Conservation (phyloP, 805 yeast species). For the Spathaspora passalidarum region DNA sequence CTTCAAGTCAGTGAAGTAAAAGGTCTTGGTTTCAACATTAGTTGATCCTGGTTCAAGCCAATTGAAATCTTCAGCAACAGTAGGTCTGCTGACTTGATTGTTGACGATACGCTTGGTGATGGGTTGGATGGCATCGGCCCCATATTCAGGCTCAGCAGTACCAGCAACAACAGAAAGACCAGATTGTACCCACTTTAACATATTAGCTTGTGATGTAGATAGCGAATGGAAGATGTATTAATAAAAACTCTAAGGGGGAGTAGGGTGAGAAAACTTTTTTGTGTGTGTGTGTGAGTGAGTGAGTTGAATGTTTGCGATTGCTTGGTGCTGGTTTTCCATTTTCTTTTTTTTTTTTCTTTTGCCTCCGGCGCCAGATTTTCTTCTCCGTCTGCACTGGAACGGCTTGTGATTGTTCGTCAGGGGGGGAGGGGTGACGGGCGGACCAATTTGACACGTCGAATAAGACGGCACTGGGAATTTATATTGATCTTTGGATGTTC, state of each 20-base stretch:
- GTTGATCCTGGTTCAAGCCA: conserved; percentile 78
- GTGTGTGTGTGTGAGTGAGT: neutral
- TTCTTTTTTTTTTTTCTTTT: too few relatives aligned
- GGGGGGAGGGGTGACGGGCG: too few relatives aligned
- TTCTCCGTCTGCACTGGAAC: too few relatives aligned
- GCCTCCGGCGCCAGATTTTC: too few relatives aligned
- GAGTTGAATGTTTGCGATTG: neutral
- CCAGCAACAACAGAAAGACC: conserved; percentile 94
- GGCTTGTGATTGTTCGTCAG: too few relatives aligned
- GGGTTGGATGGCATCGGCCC: conserved; percentile 88
- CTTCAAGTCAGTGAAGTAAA: conserved; percentile 69
- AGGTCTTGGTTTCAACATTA: conserved; percentile 93
- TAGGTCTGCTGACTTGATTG: conserved; percentile 48
- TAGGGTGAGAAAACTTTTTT: neutral
- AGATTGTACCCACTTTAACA: conserved; percentile 83
- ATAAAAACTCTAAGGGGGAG: neutral
- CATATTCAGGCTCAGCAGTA: conserved; percentile 95
- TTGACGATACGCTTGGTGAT: conserved; percentile 49
- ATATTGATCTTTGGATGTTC: too few relatives aligned
- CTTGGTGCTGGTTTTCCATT: too few relatives aligned
- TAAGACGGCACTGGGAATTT: too few relatives aligned
- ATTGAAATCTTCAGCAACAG: conserved; percentile 64
- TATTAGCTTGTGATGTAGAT: conserved; percentile 17
- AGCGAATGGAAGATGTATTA: neutral
- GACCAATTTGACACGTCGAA: too few relatives aligned